A percentile compares a stretch with the other conserved stretches of the same genome.
phyloP scores from a whole-genome alignment of 208 protist genomes.

The Histomonas meleagridis region DNA sequence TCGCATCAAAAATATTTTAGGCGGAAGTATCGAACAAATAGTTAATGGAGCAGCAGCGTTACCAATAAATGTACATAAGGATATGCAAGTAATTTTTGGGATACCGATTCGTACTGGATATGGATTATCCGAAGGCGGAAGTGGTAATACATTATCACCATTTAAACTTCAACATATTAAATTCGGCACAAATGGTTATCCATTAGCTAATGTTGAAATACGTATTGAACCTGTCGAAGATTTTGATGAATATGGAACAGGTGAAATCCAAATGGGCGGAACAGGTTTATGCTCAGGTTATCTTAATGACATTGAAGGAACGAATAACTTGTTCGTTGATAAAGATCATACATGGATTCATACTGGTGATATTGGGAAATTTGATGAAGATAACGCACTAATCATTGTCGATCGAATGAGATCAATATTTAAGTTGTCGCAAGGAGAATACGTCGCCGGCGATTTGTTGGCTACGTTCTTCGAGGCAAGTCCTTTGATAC shows the following conservation, averaged over 20 bases:
- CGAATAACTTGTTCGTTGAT: background rate
- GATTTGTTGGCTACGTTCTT: background rate
- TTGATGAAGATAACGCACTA: background rate
- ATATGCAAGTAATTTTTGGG: background rate
- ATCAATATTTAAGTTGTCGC: constrained; percentile 68
- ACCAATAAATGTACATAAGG: background rate
- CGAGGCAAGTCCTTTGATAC: background rate
- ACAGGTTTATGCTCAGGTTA: background rate
- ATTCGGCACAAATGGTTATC: background rate
- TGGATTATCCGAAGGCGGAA: background rate
- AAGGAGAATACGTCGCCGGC: background rate
- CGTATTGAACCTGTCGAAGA: background rate
- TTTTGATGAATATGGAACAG: background rate
- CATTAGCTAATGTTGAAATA: background rate
- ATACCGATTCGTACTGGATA: background rate
- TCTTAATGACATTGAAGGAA: background rate
- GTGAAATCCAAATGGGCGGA: background rate
- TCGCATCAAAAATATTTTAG: background rate
- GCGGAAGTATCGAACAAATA: background rate
- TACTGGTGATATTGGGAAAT: constrained; percentile 1
- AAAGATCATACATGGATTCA: background rate
- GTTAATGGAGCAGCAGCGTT: background rate
- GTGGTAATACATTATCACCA: background rate
- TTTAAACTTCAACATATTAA: background rate
- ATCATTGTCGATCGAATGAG: constrained; percentile 68